A percentile compares a stretch with the other conserved stretches of the same genome.
These are phyloP conservation scores for Fusarium sambucinum DNA, from an alignment of 2,329 filamentous ascomycete species.

Conservation along the genomic window DNA sequence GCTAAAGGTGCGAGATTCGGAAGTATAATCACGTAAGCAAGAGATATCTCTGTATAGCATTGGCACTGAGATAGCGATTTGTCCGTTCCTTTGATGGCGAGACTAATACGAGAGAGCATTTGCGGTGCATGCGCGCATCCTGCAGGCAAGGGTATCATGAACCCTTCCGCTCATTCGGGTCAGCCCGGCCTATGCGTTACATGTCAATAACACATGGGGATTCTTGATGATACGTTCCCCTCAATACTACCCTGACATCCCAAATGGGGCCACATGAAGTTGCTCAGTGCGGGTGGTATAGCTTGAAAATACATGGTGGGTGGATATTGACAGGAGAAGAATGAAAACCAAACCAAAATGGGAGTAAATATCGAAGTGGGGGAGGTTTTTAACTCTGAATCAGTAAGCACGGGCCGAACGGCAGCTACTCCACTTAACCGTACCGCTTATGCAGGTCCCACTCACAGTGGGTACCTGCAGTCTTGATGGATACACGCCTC, in stretches of 20 bases:
- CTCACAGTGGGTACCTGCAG: background rate
- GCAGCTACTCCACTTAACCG: background rate
- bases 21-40: slow-evolving; percentile 4
- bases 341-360: background rate
- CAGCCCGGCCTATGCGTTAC: slow-evolving; percentile 4
- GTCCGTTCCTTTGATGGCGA: slow-evolving; percentile 1
- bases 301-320: background rate
- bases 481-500: background rate
- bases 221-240: slow-evolving; percentile 3
- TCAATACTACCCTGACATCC: slow-evolving; percentile 1
- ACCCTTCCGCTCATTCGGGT: slow-evolving; percentile 9
- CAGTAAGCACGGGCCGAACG: background rate
- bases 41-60: background rate
- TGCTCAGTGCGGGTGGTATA: background rate
- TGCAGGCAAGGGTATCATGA: background rate
- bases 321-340: slow-evolving; percentile 6
- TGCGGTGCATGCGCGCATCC: background rate
- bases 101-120: slow-evolving; percentile 2
- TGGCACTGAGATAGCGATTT: background rate
- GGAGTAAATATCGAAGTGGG: slow-evolving; percentile 5
- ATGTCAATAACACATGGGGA: slow-evolving; percentile 9
- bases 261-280: background rate
- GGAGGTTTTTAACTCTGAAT: background rate
- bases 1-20: background rate
- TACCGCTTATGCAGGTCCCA: background rate